Percentiles rank a stretch among this genome's conserved stretches.
These are phyloP conservation scores for Henckelia pumila DNA, from an alignment of 257 asterid genomes.

Conservation along the genomic window DNA sequence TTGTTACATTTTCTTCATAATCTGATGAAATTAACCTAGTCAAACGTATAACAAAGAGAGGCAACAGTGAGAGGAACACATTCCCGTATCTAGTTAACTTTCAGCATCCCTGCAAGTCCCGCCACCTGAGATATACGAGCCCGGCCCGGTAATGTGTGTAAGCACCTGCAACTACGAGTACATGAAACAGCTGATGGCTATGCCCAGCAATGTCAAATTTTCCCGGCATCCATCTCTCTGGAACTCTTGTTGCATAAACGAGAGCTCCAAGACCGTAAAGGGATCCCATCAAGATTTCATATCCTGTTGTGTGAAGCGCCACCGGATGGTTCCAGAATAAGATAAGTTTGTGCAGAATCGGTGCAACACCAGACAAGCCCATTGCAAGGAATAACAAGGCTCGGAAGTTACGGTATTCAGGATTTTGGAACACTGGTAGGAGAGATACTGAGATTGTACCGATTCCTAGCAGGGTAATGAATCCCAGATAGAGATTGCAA, in stretches of 20 bases:
- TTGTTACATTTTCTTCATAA: no score
- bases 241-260: constrained; percentile 75
- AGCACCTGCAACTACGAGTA: constrained; percentile 95
- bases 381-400: constrained; percentile 79
- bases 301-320: constrained; percentile 77
- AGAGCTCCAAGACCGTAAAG: constrained; percentile 79
- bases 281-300: constrained; percentile 79
- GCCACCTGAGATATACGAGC: constrained; percentile 86
- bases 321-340: constrained; percentile 82
- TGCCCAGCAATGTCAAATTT: constrained; percentile 89
- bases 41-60: no score
- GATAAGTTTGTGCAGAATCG: constrained; percentile 78
- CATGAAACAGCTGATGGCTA: constrained; percentile 87
- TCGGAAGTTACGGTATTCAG: constrained; percentile 70
- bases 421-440: constrained; percentile 77
- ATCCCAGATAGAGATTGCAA: constrained; percentile 82
- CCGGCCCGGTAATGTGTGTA: constrained; percentile 90
- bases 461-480: constrained; percentile 73
- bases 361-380: constrained; percentile 84
- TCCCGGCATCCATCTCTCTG: constrained; percentile 96
- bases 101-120: constrained; percentile 87
- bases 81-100: neutral
- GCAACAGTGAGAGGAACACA: neutral
- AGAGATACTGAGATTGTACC: constrained; percentile 70
- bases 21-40: no score